Base-by-base conservation (phyloP, 176 grass and related monocot species). In the Saccharum officinarum region DNA sequence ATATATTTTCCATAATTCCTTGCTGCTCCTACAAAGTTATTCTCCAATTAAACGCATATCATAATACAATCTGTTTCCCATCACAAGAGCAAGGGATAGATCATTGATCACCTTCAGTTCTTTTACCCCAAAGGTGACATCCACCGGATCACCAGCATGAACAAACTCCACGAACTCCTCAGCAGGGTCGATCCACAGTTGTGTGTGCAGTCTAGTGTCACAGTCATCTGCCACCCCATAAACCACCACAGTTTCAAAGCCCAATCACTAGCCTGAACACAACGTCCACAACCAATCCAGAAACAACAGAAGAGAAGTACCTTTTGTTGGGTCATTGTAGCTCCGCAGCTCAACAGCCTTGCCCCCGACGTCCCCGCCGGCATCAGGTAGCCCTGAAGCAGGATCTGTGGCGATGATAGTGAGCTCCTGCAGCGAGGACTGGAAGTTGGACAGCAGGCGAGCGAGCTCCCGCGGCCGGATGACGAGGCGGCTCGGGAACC, bases 401-500 rank as follows among this genome's bases (percentile, higher is more conserved):
- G 88, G 88, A 31, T 96, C 92, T 4, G 97, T 94, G 45, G 97
- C 93, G 20, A 98, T 91, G 15, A 98, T 50, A 3, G 93, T 98
- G 71, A 98, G 92, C 81, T 98, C 97, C 79, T 98, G 97, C 47
- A 98, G 86, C 34, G 91, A 98, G 37, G 93, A 96, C 78, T 98
- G 97, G 79, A 98, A 98, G 68, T 98, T 96, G 59, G 93, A 92
- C 44, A 99, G 91, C 77, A 98, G 86, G 64, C 93, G 81, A 12
- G 91, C 23, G 40, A 98, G 87, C 66, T 98, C 96, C 10, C 87
- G 87, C 3, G 96, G 93, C 65, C 91, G 82, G 28, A 95, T 91
- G 55, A 84, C 78, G 30, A 98, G 87, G 80, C 68, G 92, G 59
- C 96, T 98, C 10, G 91, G 89, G 80, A 94, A 98, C 12, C 69